phyloP scores from a whole-genome alignment of 2,329 filamentous ascomycete species.

The Beauveria sp. region DNA sequence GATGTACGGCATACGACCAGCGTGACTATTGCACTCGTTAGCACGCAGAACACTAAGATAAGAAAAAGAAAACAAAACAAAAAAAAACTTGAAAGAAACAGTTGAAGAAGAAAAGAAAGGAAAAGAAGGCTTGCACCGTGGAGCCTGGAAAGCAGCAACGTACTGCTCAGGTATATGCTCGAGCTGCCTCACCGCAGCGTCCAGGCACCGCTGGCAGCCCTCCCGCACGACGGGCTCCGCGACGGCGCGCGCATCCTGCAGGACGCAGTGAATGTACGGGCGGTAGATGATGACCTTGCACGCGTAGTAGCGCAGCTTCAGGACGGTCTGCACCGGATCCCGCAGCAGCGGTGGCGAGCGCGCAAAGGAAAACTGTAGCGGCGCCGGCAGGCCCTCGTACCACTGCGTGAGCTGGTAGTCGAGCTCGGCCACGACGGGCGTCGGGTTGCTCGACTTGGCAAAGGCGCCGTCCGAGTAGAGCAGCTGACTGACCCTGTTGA shows the following conservation, averaged over 20 bases:
- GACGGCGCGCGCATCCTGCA: conserved; percentile 68
- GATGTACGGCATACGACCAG: conserved; percentile 76
- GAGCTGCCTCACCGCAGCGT: conserved; percentile 71
- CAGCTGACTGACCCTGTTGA: conserved; percentile 72
- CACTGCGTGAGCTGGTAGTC: conserved; percentile 79
- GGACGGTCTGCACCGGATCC: conserved; percentile 71
- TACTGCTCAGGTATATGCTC: conserved; percentile 73
- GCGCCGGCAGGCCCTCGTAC: conserved; percentile 70
- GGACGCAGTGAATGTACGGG: conserved; percentile 71
- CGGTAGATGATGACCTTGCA: conserved; percentile 82
- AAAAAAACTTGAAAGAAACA: neutral
- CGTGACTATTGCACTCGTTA: conserved; percentile 44
- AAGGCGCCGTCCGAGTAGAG: conserved; percentile 70
- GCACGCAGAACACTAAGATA: too few species aligned
- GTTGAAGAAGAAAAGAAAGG: neutral
- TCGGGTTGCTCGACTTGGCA: conserved; percentile 63
- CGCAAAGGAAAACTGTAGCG: conserved; percentile 71
- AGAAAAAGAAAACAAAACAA: neutral
- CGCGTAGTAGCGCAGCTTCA: conserved; percentile 74
- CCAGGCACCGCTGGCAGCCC: conserved; percentile 73
- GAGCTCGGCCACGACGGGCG: conserved; percentile 70
- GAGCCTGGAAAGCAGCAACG: conserved; percentile 25
- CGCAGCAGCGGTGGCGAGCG: conserved; percentile 51
- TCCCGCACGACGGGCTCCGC: conserved; percentile 67
- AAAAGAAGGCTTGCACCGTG: neutral